Evolutionary conservation across 495 filamentous ascomycete species (phyloP).

Genomic region (Penicillium salamii): DNA sequence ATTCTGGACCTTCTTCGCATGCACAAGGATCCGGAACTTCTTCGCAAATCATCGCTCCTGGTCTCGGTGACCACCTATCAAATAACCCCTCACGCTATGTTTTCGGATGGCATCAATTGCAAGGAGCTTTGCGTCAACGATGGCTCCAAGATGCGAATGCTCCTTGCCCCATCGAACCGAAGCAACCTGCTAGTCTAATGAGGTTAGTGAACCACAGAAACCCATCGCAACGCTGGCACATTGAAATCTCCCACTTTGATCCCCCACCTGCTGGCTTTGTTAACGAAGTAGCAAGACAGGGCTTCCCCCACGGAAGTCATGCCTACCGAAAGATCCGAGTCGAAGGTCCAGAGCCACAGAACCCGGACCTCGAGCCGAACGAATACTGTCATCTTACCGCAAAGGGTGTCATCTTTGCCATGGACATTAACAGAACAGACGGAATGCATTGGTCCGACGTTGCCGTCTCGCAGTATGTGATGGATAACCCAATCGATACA

Average conservation of each 20-base stretch:
- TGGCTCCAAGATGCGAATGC: not conserved
- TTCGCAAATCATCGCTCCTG: not conserved
- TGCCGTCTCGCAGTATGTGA: not conserved
- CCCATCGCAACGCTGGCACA: not conserved
- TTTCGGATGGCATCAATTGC: not conserved
- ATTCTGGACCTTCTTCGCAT: too few relatives aligned
- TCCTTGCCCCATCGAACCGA: not conserved
- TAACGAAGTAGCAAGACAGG: not conserved
- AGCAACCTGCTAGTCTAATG: too few relatives aligned
- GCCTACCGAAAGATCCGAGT: not conserved
- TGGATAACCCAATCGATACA: not conserved
- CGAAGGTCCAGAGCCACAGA: not conserved
- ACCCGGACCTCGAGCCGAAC: not conserved
- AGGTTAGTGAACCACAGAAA: not conserved
- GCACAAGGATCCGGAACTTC: too few relatives aligned
- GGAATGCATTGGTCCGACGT: not conserved
- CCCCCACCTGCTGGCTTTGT: not conserved
- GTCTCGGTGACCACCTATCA: not conserved
- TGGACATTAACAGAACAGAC: not conserved
- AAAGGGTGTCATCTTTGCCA: not conserved
- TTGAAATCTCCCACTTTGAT: not conserved
- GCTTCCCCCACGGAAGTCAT: not conserved
- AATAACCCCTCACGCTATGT: not conserved
- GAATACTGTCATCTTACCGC: not conserved
- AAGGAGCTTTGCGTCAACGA: not conserved